These are phyloP conservation scores for Bromus sterilis DNA, from an alignment of 176 grass and related monocot species.

Conservation along the genomic window DNA sequence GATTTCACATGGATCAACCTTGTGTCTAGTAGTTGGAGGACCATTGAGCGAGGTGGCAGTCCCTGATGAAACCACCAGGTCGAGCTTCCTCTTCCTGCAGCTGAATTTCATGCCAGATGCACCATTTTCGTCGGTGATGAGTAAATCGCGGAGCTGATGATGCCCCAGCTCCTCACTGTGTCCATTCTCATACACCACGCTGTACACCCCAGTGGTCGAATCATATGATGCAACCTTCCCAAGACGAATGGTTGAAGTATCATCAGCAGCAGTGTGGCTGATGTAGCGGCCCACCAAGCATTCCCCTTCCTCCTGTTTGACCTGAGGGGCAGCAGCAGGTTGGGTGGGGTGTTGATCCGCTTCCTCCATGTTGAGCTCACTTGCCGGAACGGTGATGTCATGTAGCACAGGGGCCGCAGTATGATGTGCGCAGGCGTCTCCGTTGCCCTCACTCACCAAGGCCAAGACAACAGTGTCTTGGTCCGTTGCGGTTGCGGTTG, in stretches of 20 bases:
- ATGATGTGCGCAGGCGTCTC: no score
- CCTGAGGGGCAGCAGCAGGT: neutral
- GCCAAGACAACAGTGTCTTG: neutral
- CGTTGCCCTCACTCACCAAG: neutral
- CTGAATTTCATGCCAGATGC: slow-evolving; percentile 70
- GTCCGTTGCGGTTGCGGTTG: neutral
- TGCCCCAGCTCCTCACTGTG: slow-evolving; percentile 30
- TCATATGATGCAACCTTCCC: slow-evolving; percentile 53
- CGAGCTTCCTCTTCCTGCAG: slow-evolving; percentile 88
- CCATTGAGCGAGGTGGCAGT: slow-evolving; percentile 4
- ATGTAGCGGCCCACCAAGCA: slow-evolving; percentile 56
- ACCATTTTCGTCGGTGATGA: slow-evolving; percentile 22
- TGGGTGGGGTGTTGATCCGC: neutral
- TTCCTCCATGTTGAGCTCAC: neutral
- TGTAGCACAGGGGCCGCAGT: neutral
- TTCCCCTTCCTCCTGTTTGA: slow-evolving; percentile 19
- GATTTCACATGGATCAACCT: slow-evolving; percentile 28
- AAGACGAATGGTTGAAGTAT: slow-evolving; percentile 20
- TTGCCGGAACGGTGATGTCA: neutral
- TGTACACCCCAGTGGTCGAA: neutral
- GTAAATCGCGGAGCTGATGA: slow-evolving; percentile 31
- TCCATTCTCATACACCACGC: slow-evolving; percentile 54
- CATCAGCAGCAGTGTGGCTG: slow-evolving; percentile 17
- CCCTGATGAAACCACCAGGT: slow-evolving; percentile 50
- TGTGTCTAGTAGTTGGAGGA: slow-evolving; percentile 32